Conservation (phyloP, 2,329 filamentous ascomycete genomes). For the Talaromyces atroroseus region DNA sequence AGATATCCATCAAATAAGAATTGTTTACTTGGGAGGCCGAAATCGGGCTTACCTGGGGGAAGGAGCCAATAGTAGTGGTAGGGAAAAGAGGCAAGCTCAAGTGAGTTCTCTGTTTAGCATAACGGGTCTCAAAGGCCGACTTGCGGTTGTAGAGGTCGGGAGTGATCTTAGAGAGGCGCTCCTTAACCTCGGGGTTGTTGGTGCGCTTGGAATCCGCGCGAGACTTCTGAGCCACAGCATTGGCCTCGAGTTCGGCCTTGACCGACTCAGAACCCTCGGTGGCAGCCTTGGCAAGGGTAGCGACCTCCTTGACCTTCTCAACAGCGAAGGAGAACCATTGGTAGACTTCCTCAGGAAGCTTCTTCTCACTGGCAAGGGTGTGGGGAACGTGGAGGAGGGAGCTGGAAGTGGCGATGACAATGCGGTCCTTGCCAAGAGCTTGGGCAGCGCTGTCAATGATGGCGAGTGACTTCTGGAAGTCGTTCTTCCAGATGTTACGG, state of each 20-base stretch:
- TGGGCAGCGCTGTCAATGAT: slow-evolving; percentile 82
- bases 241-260: slow-evolving; percentile 85
- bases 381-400: slow-evolving; percentile 98
- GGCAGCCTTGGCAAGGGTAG: slow-evolving; percentile 92
- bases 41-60: slow-evolving; percentile 63
- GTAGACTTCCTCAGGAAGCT: slow-evolving; percentile 83
- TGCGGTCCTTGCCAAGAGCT: slow-evolving; percentile 94
- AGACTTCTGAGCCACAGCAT: slow-evolving; percentile 87
- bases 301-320: slow-evolving; percentile 89
- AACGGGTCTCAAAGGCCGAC: slow-evolving; percentile 79
- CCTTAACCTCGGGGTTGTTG: slow-evolving; percentile 97
- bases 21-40: no score
- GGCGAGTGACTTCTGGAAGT: slow-evolving; percentile 94
- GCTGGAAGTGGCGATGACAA: slow-evolving; percentile 93
- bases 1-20: no score
- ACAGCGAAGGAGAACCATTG: slow-evolving; percentile 99
- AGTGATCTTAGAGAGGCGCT: slow-evolving; percentile 84
- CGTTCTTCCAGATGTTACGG: slow-evolving; percentile 99
- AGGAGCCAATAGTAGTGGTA: slow-evolving; percentile 97
- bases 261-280: slow-evolving; percentile 86
- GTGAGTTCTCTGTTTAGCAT: slow-evolving; percentile 81
- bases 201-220: slow-evolving; percentile 89
- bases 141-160: slow-evolving; percentile 85
- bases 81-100: slow-evolving; percentile 95
- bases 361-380: slow-evolving; percentile 98